A percentile compares a stretch with the other conserved stretches of the same genome.
Evolutionary conservation across 345 rosid species (phyloP).

Genomic region (Populus pruinosa): DNA sequence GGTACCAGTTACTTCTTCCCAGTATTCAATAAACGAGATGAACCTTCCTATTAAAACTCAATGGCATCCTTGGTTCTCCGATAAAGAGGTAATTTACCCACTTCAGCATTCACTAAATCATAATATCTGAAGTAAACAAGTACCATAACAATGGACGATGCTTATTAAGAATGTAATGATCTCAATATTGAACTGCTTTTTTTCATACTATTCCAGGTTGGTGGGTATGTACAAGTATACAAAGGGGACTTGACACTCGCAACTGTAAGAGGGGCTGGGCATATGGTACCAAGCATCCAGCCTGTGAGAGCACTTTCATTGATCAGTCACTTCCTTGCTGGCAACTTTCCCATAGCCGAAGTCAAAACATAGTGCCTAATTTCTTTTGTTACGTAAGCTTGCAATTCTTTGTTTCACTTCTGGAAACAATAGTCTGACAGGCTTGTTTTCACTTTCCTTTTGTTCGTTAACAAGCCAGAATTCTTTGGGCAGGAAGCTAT

Average conservation of each 20-base stretch:
- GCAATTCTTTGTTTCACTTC: too few species aligned
- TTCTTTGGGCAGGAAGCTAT: background rate
- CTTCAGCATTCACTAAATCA: background rate
- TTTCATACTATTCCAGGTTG: constrained; percentile 14
- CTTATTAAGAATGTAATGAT: too few species aligned
- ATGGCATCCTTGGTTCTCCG: constrained; percentile 70
- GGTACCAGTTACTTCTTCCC: constrained; percentile 72
- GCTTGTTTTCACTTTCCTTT: too few species aligned
- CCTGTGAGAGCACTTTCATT: constrained; percentile 30
- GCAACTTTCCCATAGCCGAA: background rate
- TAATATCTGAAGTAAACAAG: background rate
- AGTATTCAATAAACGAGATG: constrained; percentile 58
- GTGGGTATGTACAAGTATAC: constrained; percentile 27
- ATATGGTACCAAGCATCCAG: constrained; percentile 33
- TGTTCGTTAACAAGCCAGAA: background rate
- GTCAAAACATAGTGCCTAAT: too few species aligned
- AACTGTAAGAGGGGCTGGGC: constrained; percentile 41
- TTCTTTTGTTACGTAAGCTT: too few species aligned
- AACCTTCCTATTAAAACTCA: constrained; percentile 45
- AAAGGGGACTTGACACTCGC: constrained; percentile 33
- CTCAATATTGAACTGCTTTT: too few species aligned
- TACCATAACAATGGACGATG: background rate
- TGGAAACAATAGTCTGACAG: too few species aligned
- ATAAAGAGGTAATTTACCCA: background rate
- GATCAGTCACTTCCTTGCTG: constrained; percentile 10